Conservation (phyloP, 225 moss, liverwort and hornwort genomes). For the Pseudoscleropodium purum region DNA sequence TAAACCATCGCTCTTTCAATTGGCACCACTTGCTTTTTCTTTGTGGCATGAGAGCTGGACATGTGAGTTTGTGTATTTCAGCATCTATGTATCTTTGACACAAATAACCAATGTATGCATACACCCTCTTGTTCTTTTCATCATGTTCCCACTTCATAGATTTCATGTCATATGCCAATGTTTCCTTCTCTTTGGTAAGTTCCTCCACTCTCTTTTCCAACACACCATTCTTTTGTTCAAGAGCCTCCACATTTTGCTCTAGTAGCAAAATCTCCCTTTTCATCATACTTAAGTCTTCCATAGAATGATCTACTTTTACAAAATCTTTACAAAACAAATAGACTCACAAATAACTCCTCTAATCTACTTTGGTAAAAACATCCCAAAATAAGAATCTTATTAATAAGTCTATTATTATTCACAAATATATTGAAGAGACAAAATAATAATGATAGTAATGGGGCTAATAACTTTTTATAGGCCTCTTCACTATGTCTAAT, state of each 20-base stretch:
- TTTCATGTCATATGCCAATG: rapidly evolving
- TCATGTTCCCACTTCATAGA: rapidly evolving
- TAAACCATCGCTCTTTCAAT: not conserved
- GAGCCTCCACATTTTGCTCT: not conserved
- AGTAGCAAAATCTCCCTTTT: not conserved
- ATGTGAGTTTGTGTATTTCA: not conserved
- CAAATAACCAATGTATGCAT: not conserved
- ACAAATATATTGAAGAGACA: not conserved
- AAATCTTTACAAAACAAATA: not conserved
- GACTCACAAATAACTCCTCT: not conserved
- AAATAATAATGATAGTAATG: not conserved
- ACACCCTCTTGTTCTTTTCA: not conserved
- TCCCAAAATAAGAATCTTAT: not conserved
- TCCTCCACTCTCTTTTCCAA: not conserved
- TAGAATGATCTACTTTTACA: not conserved
- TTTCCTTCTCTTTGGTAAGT: not conserved
- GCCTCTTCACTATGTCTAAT: rapidly evolving
- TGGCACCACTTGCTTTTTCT: not conserved
- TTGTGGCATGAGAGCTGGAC: not conserved
- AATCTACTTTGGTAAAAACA: not conserved
- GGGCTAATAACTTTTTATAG: too few relatives aligned
- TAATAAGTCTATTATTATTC: not conserved
- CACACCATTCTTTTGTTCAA: not conserved
- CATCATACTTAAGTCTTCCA: not conserved
- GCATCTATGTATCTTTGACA: rapidly evolving